phyloP scores from a whole-genome alignment of 805 yeast species.

The Schwanniomyces pseudopolymorphus region DNA sequence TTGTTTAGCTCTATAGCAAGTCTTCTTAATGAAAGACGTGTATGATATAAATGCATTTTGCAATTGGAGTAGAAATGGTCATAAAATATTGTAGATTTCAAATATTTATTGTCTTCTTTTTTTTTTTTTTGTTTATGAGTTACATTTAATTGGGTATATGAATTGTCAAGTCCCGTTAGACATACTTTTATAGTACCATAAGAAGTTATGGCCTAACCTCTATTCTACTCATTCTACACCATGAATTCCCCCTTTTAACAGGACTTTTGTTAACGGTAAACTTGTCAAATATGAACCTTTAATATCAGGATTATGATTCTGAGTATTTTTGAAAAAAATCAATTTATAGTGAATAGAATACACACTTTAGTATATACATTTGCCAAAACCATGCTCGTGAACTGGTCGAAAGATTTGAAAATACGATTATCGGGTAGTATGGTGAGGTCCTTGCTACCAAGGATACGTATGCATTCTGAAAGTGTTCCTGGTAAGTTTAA shows the following conservation, averaged over 20 bases:
- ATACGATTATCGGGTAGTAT: neutral
- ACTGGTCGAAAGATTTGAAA: neutral
- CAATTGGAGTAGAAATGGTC: no score
- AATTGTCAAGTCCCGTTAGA: no score
- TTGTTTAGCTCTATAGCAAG: conserved; percentile 56
- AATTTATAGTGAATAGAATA: no score
- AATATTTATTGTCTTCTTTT: no score
- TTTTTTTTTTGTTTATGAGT: no score
- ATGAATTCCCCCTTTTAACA: neutral
- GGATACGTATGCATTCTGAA: neutral
- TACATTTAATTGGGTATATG: no score
- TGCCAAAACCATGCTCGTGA: neutral
- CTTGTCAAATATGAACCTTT: neutral
- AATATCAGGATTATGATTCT: neutral
- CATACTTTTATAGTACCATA: no score
- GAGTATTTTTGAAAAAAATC: neutral
- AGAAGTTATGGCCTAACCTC: no score
- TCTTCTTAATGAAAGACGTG: conserved; percentile 24
- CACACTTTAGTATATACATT: neutral
- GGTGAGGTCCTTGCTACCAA: neutral
- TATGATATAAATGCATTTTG: no score
- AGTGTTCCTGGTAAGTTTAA: conserved; percentile 4
- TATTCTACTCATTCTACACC: no score
- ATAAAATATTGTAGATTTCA: no score
- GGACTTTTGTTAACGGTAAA: neutral